These are phyloP conservation scores for Luvunga scandens DNA, from an alignment of 345 rosid species.

Conservation along the genomic window DNA sequence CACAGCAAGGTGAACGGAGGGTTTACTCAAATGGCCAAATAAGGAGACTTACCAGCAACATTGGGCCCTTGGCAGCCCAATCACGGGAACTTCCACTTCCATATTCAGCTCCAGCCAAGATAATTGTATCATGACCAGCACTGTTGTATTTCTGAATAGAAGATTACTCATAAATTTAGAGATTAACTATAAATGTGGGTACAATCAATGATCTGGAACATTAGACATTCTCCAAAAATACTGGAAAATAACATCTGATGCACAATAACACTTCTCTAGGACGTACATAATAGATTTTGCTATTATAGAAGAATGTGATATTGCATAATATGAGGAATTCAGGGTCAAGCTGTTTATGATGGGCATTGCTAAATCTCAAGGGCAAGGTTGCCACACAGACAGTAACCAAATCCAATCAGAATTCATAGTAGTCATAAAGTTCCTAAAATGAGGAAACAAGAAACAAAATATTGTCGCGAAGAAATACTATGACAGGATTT, in stretches of 20 bases:
- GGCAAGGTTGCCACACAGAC: background rate
- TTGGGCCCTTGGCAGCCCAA: slow-evolving; percentile 99
- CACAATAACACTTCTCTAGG: background rate
- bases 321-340: background rate
- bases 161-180: slow-evolving; percentile 1
- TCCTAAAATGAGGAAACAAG: background rate
- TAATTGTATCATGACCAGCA: slow-evolving; percentile 72
- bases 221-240: background rate
- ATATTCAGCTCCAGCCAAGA: slow-evolving; percentile 96
- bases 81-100: slow-evolving; percentile 99
- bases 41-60: slow-evolving; percentile 63
- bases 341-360: background rate
- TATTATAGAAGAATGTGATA: background rate
- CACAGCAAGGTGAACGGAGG: background rate
- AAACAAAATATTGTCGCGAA: background rate
- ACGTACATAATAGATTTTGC: background rate
- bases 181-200: background rate
- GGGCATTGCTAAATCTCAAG: background rate
- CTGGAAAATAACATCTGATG: background rate
- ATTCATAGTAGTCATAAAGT: background rate
- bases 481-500: background rate
- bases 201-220: background rate
- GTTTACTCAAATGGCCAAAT: background rate
- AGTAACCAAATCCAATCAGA: background rate
- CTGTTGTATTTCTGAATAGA: slow-evolving; percentile 71